These are phyloP conservation scores for Penicillium sp. DNA, from an alignment of 2,329 filamentous ascomycete genomes.

Conservation along the genomic window DNA sequence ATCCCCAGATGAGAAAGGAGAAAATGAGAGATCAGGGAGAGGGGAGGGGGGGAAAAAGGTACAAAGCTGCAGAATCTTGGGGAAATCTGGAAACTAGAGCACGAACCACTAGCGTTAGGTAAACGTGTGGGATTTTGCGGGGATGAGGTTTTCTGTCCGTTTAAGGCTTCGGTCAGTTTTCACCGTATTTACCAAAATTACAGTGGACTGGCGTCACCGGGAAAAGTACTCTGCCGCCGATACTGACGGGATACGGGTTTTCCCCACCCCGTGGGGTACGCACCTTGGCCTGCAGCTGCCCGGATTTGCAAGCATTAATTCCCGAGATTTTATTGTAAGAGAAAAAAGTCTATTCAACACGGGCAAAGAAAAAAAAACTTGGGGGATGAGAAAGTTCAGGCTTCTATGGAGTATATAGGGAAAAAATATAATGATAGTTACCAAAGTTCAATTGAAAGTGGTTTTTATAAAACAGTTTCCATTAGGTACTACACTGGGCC, in stretches of 20 bases:
- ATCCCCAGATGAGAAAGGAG: constrained; percentile 9
- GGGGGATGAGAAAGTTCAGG: not conserved
- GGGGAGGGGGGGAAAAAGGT: not conserved
- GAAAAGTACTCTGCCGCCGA: not conserved
- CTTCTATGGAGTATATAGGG: not conserved
- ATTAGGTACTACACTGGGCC: not conserved
- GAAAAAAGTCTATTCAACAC: not conserved
- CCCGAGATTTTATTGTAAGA: not conserved
- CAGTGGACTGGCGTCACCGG: not conserved
- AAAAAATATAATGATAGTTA: not conserved
- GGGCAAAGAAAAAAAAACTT: not conserved
- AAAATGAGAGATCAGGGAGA: not conserved
- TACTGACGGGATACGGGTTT: not conserved
- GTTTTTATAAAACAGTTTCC: not conserved
- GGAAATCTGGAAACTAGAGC: not conserved
- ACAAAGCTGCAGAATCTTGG: not conserved
- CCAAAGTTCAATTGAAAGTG: not conserved
- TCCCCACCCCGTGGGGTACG: constrained; percentile 1
- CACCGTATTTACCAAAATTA: not conserved
- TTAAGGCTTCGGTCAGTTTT: not conserved
- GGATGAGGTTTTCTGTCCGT: constrained; percentile 1
- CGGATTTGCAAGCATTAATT: not conserved
- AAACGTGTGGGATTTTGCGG: not conserved
- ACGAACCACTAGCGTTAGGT: not conserved
- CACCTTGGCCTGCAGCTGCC: not conserved